Base-by-base conservation (phyloP, 1,284 basidiomycete genomes). In the Tylopilus sp. region DNA sequence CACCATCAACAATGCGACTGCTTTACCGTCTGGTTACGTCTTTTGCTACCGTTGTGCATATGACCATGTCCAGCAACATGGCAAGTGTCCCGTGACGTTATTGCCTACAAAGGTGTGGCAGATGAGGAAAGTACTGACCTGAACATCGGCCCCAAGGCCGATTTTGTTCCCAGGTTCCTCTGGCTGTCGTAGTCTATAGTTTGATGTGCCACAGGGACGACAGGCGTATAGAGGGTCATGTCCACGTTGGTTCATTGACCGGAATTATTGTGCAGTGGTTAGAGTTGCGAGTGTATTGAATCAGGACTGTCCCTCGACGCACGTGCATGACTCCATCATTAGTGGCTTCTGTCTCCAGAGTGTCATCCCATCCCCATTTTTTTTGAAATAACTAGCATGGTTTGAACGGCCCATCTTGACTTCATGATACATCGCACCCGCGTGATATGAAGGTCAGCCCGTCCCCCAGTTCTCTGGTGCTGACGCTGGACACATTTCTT, bases 11-110 rank as follows among this genome's bases (percentile, higher is more conserved):
- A 98, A 98, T 67, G 90, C 95, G 31, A 95, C 93, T 17, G 90
- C 92, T 25, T 72, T 98, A 40, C 92, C 94, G 10, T 91, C 87
- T 28, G 95, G 97, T 42, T 98, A 95, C 78, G 92, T 98, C 9
- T 96, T 92, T 66, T 98, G 96, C 74, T 99, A 97, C 72, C 86
- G 90, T 39, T 98, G 96, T 72, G 88, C 89, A 48, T 88, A 90
- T 76, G 86, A 88, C 54, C 84, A 93, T 62, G 86, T 98, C 43
- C 84, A 91, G 69, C 84, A 85, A 65, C 75, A 86, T 54, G 84
- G 85, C 29, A 79, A 75, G 64, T 98, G 95, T 75, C 95, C 95
- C 53, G 86, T 98, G 60, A 97, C 95, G 48, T 78, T 92, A 46
- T 69, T 90, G 48, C 82, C 83, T 7, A 79, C 88, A 28, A 78